These are phyloP conservation scores for Starmerella gropengiesseri DNA, from an alignment of 805 yeast species.

Conservation along the genomic window DNA sequence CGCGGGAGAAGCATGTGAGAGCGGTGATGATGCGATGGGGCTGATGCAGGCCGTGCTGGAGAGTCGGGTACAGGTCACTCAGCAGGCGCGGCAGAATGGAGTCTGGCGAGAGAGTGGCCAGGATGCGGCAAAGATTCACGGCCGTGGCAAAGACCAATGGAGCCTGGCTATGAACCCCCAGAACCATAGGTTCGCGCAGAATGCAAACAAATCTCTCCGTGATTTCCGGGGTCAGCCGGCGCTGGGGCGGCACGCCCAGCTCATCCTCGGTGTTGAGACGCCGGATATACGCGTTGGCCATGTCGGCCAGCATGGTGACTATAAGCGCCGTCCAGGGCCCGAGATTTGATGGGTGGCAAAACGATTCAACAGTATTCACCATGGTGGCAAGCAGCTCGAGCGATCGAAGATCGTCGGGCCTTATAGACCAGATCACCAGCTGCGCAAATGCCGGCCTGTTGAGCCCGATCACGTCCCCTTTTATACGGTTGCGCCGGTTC, in stretches of 20 bases:
- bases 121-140: conserved; percentile 16
- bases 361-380: conserved; percentile 63
- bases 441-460: conserved; percentile 28
- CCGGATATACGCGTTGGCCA: conserved; percentile 34
- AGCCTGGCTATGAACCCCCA: conserved; percentile 40
- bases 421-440: conserved; percentile 52
- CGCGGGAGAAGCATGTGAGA: conserved; percentile 50
- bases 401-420: conserved; percentile 31
- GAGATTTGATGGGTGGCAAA: conserved; percentile 83
- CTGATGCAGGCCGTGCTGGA: conserved; percentile 33
- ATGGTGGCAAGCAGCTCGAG: conserved; percentile 41
- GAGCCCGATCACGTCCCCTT: background rate
- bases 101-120: conserved; percentile 53
- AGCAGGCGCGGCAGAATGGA: conserved; percentile 30
- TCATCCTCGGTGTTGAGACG: conserved; percentile 28
- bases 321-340: conserved; percentile 78
- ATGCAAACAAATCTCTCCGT: conserved; percentile 38
- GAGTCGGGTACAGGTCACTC: conserved; percentile 51
- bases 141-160: conserved; percentile 11
- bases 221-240: conserved; percentile 29
- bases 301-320: conserved; percentile 50
- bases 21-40: conserved; percentile 73
- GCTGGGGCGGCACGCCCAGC: conserved; percentile 24
- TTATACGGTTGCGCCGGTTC: background rate
- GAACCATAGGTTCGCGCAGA: conserved; percentile 45